Conservation (phyloP, 108 stramenopile species). For the Conticribra guillardii region DNA sequence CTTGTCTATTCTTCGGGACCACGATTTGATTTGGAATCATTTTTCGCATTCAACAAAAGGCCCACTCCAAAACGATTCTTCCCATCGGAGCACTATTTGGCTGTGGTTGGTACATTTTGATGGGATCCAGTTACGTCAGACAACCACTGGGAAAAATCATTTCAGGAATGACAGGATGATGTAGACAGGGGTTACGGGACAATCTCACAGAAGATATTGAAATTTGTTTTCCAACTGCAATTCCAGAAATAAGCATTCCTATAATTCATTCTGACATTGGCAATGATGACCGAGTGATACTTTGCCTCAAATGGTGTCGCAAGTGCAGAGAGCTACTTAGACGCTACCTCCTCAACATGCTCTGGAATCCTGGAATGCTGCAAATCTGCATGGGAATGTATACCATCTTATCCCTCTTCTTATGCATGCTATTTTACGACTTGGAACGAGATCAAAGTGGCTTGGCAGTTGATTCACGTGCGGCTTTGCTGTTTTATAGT, state of each 20-base stretch:
- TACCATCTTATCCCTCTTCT: constrained; percentile 37
- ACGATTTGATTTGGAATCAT: constrained; percentile 56
- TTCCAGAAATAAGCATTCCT: not conserved
- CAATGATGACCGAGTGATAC: not conserved
- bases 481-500: constrained; percentile 64
- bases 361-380: constrained; percentile 67
- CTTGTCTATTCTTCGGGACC: constrained; percentile 58
- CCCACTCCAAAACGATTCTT: constrained; percentile 50
- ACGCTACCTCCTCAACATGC: constrained; percentile 59
- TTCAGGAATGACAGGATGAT: constrained; percentile 28
- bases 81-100: constrained; percentile 30
- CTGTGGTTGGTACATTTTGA: constrained; percentile 26
- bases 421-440: constrained; percentile 54
- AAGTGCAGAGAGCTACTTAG: constrained; percentile 38
- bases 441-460: constrained; percentile 37
- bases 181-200: constrained; percentile 8
- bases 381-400: constrained; percentile 66
- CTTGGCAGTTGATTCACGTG: constrained; percentile 40
- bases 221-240: not conserved
- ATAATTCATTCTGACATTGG: not conserved
- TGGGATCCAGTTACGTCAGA: too few relatives aligned
- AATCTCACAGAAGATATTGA: too few relatives aligned
- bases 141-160: constrained; percentile 13
- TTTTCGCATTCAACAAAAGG: constrained; percentile 48
- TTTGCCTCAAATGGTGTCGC: not conserved